Evolutionary conservation across 2,329 filamentous ascomycete species (phyloP).

Genomic region (Hypoxylon rubiginosum): DNA sequence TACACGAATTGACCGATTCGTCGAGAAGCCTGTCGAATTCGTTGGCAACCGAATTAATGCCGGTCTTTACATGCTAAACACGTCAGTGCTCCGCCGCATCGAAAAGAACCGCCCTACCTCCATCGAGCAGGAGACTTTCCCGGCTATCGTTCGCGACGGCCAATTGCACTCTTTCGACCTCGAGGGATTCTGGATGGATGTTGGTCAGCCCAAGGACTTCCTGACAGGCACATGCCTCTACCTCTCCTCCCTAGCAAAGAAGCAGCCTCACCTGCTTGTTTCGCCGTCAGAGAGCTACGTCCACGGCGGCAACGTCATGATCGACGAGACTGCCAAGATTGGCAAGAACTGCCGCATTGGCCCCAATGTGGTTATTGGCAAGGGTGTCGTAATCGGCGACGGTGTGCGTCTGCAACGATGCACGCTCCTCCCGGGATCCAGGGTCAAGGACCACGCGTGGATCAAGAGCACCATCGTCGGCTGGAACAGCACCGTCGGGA

Average conservation of each 20-base stretch:
- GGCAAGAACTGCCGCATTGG: constrained; percentile 99
- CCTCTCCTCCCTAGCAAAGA: constrained; percentile 92
- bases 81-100: constrained; percentile 88
- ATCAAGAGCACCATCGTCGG: constrained; percentile 98
- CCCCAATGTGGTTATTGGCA: constrained; percentile 95
- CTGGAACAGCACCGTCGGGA: constrained; percentile 96
- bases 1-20: constrained; percentile 96
- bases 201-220: constrained; percentile 99
- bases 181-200: constrained; percentile 99
- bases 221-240: constrained; percentile 95
- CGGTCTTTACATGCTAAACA: constrained; percentile 98
- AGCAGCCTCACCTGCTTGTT: constrained; percentile 85
- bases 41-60: constrained; percentile 99
- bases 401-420: constrained; percentile 94
- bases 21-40: constrained; percentile 99
- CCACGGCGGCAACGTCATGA: constrained; percentile 93
- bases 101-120: constrained; percentile 91
- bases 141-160: constrained; percentile 88
- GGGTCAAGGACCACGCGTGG: constrained; percentile 99
- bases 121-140: constrained; percentile 99
- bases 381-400: constrained; percentile 91
- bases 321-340: constrained; percentile 94
- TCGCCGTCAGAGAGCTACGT: constrained; percentile 82
- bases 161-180: constrained; percentile 96
- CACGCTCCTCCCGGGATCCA: constrained; percentile 88